Percentiles rank a stretch among this genome's conserved stretches.
These are phyloP conservation scores for Gossypium sturtianum DNA, from an alignment of 345 rosid species.

Conservation along the genomic window DNA sequence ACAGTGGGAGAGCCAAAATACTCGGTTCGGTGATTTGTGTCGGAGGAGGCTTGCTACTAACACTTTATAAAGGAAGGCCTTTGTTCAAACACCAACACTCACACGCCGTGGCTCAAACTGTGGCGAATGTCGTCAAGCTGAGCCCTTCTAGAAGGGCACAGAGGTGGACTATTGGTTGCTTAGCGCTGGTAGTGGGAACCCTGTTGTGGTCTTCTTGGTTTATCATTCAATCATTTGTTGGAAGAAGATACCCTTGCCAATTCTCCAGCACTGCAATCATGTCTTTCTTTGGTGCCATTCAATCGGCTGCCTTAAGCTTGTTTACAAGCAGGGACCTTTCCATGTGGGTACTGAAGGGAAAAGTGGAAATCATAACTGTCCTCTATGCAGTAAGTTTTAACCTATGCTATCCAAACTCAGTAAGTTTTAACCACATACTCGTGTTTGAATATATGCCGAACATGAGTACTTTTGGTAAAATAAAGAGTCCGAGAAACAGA, in stretches of 20 bases:
- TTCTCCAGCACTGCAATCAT: constrained; percentile 58
- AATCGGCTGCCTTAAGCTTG: constrained; percentile 41
- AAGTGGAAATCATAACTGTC: constrained; percentile 36
- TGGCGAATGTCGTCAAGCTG: background rate
- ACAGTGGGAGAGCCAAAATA: constrained; percentile 41
- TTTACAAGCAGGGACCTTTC: constrained; percentile 35
- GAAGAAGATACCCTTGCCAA: constrained; percentile 47
- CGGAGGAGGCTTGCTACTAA: constrained; percentile 38
- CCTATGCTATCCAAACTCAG: no score
- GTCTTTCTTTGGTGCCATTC: constrained; percentile 58
- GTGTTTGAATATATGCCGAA: background rate
- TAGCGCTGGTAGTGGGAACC: constrained; percentile 38
- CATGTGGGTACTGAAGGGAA: constrained; percentile 40
- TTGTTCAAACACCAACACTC: constrained; percentile 26
- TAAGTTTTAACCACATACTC: background rate
- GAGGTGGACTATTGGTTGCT: constrained; percentile 44
- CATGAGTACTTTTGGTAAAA: background rate
- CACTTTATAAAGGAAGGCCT: constrained; percentile 41
- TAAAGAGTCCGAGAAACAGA: background rate
- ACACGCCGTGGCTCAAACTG: constrained; percentile 4
- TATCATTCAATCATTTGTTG: constrained; percentile 41
- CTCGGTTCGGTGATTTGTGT: constrained; percentile 37
- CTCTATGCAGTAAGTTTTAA: constrained; percentile 39
- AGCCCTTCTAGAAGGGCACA: constrained; percentile 15
- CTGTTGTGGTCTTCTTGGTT: constrained; percentile 64